Evolutionary conservation across 208 protist species (phyloP).

Genomic region (Acanthamoeba castellanii): DNA sequence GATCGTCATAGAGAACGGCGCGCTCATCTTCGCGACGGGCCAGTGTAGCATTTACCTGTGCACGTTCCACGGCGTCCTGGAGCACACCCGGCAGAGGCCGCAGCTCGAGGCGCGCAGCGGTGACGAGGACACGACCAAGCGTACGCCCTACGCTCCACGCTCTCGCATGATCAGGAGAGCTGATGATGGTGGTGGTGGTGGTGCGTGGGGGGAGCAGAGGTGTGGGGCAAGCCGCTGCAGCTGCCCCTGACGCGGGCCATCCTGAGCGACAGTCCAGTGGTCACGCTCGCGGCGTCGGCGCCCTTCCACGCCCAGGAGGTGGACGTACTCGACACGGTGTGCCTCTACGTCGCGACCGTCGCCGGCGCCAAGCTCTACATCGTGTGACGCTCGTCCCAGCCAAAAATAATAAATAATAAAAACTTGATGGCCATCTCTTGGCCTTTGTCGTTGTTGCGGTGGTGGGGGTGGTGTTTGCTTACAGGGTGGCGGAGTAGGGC

Average conservation of each 20-base stretch:
- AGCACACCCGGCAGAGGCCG: not conserved
- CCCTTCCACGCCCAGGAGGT: slow-evolving; percentile 25
- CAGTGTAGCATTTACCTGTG: slow-evolving; percentile 49
- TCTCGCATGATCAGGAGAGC: too few species aligned
- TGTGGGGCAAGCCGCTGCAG: slow-evolving; percentile 55
- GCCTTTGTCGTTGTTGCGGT: too few species aligned
- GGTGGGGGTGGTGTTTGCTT: too few species aligned
- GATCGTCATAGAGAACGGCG: not conserved
- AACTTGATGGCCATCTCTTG: not conserved
- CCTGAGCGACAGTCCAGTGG: slow-evolving; percentile 9
- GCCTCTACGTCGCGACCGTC: slow-evolving; percentile 21
- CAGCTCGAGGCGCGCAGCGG: not conserved
- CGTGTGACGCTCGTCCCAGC: not conserved
- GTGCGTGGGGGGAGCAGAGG: not conserved
- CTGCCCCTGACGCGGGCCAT: slow-evolving; percentile 18
- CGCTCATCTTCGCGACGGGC: slow-evolving; percentile 27
- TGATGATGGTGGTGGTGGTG: not conserved
- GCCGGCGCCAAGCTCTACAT: slow-evolving; percentile 12
- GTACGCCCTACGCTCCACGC: not conserved
- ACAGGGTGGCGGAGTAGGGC: not conserved
- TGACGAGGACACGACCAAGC: not conserved
- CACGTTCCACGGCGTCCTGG: not conserved
- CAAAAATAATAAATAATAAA: not conserved
- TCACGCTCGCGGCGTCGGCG: not conserved
- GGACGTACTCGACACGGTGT: slow-evolving; percentile 49